Evolutionary conservation across 2,329 filamentous ascomycete genomes (phyloP).

Genomic region (Colletotrichum noveboracense): DNA sequence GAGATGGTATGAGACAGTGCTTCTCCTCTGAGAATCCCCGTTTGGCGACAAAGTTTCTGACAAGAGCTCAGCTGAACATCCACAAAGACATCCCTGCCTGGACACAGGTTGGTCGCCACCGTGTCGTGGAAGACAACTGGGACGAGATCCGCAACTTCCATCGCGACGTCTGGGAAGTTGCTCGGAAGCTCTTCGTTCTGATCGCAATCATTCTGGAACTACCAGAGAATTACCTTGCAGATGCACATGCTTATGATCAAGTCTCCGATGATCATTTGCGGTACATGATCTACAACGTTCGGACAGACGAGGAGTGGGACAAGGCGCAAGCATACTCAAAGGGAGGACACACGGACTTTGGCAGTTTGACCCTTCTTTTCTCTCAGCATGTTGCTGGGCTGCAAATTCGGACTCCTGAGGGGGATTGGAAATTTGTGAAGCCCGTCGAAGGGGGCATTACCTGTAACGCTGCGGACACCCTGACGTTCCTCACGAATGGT

Average conservation of each 20-base stretch:
- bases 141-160: not conserved
- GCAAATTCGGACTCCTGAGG: not conserved
- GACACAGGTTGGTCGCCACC: not conserved
- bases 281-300: not conserved
- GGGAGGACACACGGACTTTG: not conserved
- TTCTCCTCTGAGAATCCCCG: not conserved
- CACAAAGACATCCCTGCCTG: not conserved
- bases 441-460: not conserved
- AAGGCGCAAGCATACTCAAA: not conserved
- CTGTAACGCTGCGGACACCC: not conserved
- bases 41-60: not conserved
- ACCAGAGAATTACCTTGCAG: not conserved
- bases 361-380: not conserved
- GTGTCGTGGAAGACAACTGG: not conserved
- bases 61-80: not conserved
- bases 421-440: not conserved
- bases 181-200: not conserved
- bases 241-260: not conserved
- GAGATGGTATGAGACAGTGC: not conserved
- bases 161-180: not conserved
- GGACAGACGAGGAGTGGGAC: not conserved
- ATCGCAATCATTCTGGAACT: not conserved
- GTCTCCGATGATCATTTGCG: not conserved
- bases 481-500: not conserved
- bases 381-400: not conserved